Percentiles rank a stretch among this genome's conserved stretches.
Conservation (phyloP, 1,139 yeast genomes). For the Pichia inconspicua region DNA sequence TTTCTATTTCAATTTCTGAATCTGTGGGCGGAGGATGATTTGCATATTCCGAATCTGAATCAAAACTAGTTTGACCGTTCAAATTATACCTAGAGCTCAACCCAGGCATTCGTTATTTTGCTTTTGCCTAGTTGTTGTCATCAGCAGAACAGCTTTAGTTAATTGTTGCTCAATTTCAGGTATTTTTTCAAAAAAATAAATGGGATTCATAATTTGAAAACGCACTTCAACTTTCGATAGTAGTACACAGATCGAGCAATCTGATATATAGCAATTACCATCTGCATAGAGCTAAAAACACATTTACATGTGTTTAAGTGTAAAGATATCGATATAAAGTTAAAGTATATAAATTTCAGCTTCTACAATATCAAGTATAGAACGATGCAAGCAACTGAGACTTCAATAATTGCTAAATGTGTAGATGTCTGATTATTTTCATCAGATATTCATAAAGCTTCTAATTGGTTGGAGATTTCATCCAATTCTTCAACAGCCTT, state of each 20-base stretch:
- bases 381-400: slow-evolving; percentile 6
- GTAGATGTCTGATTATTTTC: background rate
- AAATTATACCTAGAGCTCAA: background rate
- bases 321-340: background rate
- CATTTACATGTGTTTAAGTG: background rate
- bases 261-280: no score
- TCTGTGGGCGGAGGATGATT: slow-evolving; percentile 30
- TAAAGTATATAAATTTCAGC: background rate
- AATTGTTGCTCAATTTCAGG: background rate
- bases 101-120: background rate
- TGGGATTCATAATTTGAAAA: no score
- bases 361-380: slow-evolving; percentile 4
- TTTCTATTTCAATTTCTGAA: slow-evolving; percentile 19
- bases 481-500: slow-evolving; percentile 86
- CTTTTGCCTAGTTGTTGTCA: background rate
- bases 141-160: background rate
- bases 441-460: slow-evolving; percentile 50
- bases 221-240: no score
- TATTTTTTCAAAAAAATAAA: background rate
- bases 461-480: slow-evolving; percentile 90
- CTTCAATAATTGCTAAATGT: slow-evolving; percentile 1
- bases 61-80: background rate
- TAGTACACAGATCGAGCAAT: no score
- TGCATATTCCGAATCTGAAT: slow-evolving; percentile 24
- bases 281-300: no score